phyloP scores from a whole-genome alignment of 345 rosid genomes.

The Populus simonii region DNA sequence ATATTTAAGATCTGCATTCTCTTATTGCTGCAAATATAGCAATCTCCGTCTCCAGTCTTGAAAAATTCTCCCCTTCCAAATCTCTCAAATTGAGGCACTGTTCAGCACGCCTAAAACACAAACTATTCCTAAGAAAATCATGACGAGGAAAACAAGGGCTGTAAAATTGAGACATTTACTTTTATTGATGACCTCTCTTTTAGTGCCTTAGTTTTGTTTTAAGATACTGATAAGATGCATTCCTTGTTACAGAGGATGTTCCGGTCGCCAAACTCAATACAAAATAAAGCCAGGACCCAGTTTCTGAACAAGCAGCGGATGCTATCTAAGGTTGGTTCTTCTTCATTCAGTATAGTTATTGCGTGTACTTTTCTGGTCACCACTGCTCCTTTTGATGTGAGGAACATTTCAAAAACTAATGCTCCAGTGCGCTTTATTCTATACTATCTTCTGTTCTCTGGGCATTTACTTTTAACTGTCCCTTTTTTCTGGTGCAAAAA shows the following conservation, averaged over 20 bases:
- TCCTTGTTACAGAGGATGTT: conserved; percentile 56
- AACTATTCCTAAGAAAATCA: not conserved
- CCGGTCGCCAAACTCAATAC: conserved; percentile 73
- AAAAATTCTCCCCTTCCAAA: not conserved
- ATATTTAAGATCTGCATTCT: not conserved
- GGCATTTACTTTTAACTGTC: not conserved
- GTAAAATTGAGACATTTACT: not conserved
- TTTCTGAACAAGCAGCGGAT: conserved; percentile 75
- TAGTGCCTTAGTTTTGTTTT: not conserved
- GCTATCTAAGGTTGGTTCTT: conserved; percentile 55
- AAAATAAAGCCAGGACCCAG: conserved; percentile 88
- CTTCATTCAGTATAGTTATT: not conserved
- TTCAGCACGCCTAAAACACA: not conserved
- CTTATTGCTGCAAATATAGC: not conserved
- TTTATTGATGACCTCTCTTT: not conserved
- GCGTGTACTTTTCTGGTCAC: not conserved
- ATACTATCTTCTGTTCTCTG: not conserved
- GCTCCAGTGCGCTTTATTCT: not conserved
- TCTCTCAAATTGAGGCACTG: not conserved
- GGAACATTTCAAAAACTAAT: not conserved
- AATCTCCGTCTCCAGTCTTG: not conserved
- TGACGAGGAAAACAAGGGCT: not conserved
- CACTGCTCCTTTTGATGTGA: not conserved
- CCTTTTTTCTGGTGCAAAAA: not conserved
- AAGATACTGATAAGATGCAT: not conserved